Conservation (phyloP, 2,329 filamentous ascomycete species). For the Teratosphaeria nubilosa region DNA sequence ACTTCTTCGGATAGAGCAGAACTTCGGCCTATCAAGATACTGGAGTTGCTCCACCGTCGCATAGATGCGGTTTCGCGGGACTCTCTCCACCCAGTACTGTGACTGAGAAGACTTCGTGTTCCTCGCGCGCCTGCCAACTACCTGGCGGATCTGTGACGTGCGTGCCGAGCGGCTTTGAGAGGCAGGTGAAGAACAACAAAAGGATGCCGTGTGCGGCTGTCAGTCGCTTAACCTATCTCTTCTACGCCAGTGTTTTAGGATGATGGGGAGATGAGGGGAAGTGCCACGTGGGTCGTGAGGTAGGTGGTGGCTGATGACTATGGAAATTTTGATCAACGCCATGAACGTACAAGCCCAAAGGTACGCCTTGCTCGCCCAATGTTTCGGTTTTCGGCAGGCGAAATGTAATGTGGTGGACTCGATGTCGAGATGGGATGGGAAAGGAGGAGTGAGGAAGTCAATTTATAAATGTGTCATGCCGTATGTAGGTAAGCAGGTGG, state of each 20-base stretch:
- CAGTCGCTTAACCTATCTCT: not conserved
- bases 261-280: too few relatives aligned
- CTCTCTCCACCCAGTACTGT: too few relatives aligned
- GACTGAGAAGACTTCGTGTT: too few relatives aligned
- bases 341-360: too few relatives aligned
- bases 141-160: not conserved
- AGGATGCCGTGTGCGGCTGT: not conserved
- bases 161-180: not conserved
- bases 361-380: too few relatives aligned
- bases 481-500: not conserved
- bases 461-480: not conserved
- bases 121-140: not conserved
- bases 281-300: not conserved
- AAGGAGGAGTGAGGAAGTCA: not conserved
- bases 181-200: not conserved
- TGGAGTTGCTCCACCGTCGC: too few relatives aligned
- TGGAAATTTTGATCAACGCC: too few relatives aligned
- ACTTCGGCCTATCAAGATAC: too few relatives aligned
- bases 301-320: not conserved
- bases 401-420: not conserved
- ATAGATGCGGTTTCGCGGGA: too few relatives aligned
- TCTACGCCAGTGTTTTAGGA: too few relatives aligned
- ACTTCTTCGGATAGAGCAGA: too few relatives aligned
- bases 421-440: not conserved
- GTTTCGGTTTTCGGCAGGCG: too few relatives aligned